Evolutionary conservation across 2,329 filamentous ascomycete genomes (phyloP).

Genomic region (Neonectria faginata): DNA sequence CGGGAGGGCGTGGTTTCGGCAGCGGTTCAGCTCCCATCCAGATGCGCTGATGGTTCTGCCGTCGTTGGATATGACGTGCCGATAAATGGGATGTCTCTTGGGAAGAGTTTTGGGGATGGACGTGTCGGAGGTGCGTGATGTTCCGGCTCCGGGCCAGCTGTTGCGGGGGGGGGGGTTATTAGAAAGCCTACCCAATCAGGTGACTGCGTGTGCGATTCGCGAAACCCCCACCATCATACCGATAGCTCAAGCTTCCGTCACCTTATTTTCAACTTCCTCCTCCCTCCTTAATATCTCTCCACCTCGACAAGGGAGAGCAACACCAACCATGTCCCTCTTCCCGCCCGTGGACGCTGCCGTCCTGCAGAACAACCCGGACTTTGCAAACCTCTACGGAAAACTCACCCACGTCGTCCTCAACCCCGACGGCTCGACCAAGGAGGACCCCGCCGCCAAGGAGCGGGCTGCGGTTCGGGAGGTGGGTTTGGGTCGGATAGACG

Average conservation of each 20-base stretch:
- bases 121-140: constrained; percentile 39
- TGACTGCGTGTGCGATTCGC: constrained; percentile 51
- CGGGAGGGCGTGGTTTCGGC: constrained; percentile 14
- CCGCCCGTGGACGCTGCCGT: constrained; percentile 68
- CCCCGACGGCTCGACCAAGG: constrained; percentile 67
- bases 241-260: neutral
- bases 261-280: neutral
- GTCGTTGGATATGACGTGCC: neutral
- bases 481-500: constrained; percentile 23
- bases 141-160: constrained; percentile 40
- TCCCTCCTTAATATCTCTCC: neutral
- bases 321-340: constrained; percentile 58
- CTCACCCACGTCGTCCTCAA: constrained; percentile 67
- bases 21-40: constrained; percentile 34
- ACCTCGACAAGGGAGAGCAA: neutral
- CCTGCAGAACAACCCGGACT: constrained; percentile 68
- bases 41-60: constrained; percentile 39
- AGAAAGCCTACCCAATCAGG: constrained; percentile 45
- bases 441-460: constrained; percentile 62
- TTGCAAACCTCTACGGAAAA: constrained; percentile 67
- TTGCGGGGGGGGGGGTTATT: too few species aligned
- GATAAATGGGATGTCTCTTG: constrained; percentile 12
- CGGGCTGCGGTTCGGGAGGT: constrained; percentile 64
- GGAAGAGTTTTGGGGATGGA: constrained; percentile 41
- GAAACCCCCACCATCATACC: constrained; percentile 29